phyloP scores from a whole-genome alignment of 768 basidiomycete genomes.

The Mycena maculata region DNA sequence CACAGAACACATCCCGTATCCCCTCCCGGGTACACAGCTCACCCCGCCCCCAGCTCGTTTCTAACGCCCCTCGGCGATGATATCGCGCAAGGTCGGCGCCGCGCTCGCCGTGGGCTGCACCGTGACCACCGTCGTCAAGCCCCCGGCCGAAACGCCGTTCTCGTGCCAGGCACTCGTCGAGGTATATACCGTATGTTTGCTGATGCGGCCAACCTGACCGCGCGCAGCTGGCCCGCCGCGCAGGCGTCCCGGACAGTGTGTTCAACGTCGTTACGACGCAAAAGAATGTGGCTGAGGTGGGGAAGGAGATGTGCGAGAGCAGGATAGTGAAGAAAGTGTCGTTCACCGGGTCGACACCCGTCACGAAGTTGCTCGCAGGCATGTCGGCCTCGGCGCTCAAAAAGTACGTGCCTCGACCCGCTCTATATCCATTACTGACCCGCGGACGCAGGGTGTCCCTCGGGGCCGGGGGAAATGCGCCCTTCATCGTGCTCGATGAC shows the following conservation, averaged over 20 bases:
- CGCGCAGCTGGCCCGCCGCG: slow-evolving; percentile 78
- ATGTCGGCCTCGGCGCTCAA: slow-evolving; percentile 84
- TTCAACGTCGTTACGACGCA: slow-evolving; percentile 94
- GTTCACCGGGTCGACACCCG: slow-evolving; percentile 89
- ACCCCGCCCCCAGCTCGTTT: slow-evolving; percentile 20
- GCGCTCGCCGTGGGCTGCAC: slow-evolving; percentile 98
- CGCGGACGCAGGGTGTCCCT: slow-evolving; percentile 64
- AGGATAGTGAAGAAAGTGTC: slow-evolving; percentile 87
- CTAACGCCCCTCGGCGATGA: slow-evolving; percentile 91
- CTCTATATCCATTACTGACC: background rate
- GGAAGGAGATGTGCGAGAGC: slow-evolving; percentile 94
- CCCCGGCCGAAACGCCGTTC: slow-evolving; percentile 95
- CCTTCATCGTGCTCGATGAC: slow-evolving; percentile 97
- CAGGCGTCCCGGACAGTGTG: slow-evolving; percentile 95
- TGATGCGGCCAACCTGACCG: background rate
- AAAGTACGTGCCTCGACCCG: slow-evolving; percentile 60
- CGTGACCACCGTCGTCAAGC: slow-evolving; percentile 93
- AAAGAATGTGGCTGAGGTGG: slow-evolving; percentile 87
- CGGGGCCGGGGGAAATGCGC: slow-evolving; percentile 94
- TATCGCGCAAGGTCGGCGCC: slow-evolving; percentile 88
- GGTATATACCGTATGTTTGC: slow-evolving; percentile 53
- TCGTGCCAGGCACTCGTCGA: slow-evolving; percentile 93
- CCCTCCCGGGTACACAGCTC: too few relatives aligned
- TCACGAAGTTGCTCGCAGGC: slow-evolving; percentile 80
- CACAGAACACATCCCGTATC: slow-evolving; percentile 85